Evolutionary conservation across 768 basidiomycete genomes (phyloP), one percentile per base, ranked within the genome.

Genomic region (Boletus sp.): DNA sequence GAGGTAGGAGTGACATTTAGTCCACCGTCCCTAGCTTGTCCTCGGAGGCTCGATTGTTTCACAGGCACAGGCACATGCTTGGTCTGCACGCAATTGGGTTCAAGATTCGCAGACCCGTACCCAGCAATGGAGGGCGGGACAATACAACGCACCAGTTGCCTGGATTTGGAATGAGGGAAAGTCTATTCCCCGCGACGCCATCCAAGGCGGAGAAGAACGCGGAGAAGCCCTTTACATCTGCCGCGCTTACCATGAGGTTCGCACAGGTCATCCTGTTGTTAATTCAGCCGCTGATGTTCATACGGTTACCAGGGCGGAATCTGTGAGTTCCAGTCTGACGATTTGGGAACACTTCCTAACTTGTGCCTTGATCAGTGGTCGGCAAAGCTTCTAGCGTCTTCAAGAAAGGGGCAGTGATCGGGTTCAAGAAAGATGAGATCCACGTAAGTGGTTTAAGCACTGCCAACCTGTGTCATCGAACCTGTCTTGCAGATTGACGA

Each of bases 91-190:
- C 53, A 74, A 74, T 32, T 90, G 88, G 88, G 40, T 81, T 21
- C 57, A 71, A 7, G 85, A 84, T 0, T 84, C 87, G 5, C 74
- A 79, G 58, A 53, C 43, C n/a, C 82, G 83, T 55, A 82, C 83
- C 11, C 67, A 74, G 7, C 69, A 75, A 10, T 86, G 75, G 72
- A 66, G 74, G 59, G 61, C 63, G 13, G 66, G 76, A 19, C 79
- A 78, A 1, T 76, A 76, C 19, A 64, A 66, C 0, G 74, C 65
- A 1, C 83, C 85, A 4, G 75, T 77, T 13, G 81, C 80, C 21
- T 91, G 88, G 88, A 60, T 87, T 34, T 75, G 84, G 46, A 79
- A 74, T 37, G 71, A 81, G 39, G 85, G 85, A 47, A 82, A 73
- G 62, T 64, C 75, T 33, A 85, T 89, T 53, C 88, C 88, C 29